Conservation (phyloP, 495 filamentous ascomycete genomes). For the Lophium mytilinum region DNA sequence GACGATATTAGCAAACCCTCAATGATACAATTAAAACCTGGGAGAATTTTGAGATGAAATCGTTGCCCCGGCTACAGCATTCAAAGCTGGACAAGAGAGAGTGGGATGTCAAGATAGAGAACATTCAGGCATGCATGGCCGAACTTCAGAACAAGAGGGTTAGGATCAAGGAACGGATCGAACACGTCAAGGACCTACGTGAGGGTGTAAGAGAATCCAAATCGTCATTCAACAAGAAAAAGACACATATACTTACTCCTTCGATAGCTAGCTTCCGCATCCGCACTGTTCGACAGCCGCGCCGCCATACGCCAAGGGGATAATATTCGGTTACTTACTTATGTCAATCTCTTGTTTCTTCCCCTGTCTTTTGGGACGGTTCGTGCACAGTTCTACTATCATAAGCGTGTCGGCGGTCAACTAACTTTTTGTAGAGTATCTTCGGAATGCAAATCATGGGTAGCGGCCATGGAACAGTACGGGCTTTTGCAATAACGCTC, state of each 20-base stretch:
- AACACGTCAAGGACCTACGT: constrained; percentile 5
- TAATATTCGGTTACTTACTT: constrained; percentile 16
- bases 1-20: neutral
- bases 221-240: neutral
- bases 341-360: constrained; percentile 14
- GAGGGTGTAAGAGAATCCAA: neutral
- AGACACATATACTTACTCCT: neutral
- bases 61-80: neutral
- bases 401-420: neutral
- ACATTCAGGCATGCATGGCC: neutral
- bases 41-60: neutral
- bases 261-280: constrained; percentile 7
- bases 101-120: neutral
- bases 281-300: constrained; percentile 14
- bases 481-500: neutral
- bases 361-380: constrained; percentile 13
- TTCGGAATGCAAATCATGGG: constrained; percentile 15
- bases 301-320: constrained; percentile 9
- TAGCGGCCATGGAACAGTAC: neutral
- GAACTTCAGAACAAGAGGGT: neutral
- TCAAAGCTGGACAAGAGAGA: neutral
- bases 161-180: neutral
- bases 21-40: constrained; percentile 1
- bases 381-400: neutral
- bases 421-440: neutral